A percentile compares a stretch with the other conserved stretches of the same genome.
phyloP scores from a whole-genome alignment of 1,284 basidiomycete genomes.

The Nidula niveotomentosa region DNA sequence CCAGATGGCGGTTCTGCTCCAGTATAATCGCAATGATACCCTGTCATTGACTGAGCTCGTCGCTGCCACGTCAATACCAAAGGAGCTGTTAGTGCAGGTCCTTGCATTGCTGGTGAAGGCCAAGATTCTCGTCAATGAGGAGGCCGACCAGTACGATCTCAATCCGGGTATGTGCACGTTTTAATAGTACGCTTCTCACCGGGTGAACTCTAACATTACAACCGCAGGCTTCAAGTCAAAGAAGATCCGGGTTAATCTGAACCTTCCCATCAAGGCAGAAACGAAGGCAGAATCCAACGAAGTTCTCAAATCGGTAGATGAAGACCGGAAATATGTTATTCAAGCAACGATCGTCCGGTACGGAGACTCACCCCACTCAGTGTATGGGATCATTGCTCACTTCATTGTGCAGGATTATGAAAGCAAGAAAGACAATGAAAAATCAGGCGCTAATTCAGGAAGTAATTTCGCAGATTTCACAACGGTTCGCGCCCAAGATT shows the following conservation, averaged over 20 bases:
- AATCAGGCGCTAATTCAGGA: constrained; percentile 94
- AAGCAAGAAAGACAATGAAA: constrained; percentile 97
- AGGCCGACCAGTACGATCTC: constrained; percentile 87
- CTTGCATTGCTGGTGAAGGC: constrained; percentile 86
- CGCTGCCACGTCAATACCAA: constrained; percentile 82
- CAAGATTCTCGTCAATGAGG: constrained; percentile 86
- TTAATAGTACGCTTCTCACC: not conserved
- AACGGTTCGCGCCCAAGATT: constrained; percentile 88
- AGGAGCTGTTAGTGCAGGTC: constrained; percentile 85
- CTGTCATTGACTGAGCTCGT: constrained; percentile 75
- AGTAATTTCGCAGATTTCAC: constrained; percentile 89
- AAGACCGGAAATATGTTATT: constrained; percentile 96
- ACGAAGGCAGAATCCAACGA: constrained; percentile 91
- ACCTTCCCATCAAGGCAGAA: constrained; percentile 93
- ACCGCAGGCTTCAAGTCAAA: constrained; percentile 89
- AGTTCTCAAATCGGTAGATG: constrained; percentile 94
- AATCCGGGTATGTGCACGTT: constrained; percentile 73
- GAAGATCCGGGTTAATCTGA: constrained; percentile 95
- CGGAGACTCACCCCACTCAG: constrained; percentile 19
- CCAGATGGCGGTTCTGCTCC: constrained; percentile 92
- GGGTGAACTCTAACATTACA: not conserved
- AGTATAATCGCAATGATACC: constrained; percentile 92
- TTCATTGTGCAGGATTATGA: constrained; percentile 79
- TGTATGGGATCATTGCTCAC: not conserved
- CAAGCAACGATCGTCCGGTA: constrained; percentile 97